These are phyloP conservation scores for Symmetrospora coprosmae DNA, from an alignment of 768 basidiomycete genomes.

Conservation along the genomic window DNA sequence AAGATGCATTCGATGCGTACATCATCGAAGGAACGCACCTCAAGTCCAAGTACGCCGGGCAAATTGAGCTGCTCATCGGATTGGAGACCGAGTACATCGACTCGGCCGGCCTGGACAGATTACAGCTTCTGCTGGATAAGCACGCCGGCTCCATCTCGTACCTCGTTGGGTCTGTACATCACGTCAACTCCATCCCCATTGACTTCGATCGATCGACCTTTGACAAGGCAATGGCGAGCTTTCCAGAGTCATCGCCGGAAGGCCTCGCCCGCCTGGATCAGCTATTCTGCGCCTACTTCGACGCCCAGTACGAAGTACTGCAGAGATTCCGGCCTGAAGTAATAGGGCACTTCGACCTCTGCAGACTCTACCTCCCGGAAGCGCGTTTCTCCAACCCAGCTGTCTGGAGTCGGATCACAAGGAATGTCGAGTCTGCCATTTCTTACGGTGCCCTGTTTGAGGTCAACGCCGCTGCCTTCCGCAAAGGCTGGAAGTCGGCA, in stretches of 20 bases:
- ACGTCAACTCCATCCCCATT: constrained; percentile 72
- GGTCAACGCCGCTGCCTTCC: constrained; percentile 76
- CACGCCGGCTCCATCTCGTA: constrained; percentile 56
- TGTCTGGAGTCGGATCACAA: constrained; percentile 52
- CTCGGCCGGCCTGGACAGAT: constrained; percentile 47
- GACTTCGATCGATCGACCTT: constrained; percentile 74
- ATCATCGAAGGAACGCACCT: constrained; percentile 66
- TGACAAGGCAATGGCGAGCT: constrained; percentile 46
- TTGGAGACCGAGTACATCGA: constrained; percentile 87
- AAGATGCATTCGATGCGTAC: constrained; percentile 56
- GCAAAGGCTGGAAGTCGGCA: constrained; percentile 73
- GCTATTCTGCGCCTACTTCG: constrained; percentile 53
- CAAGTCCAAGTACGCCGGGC: constrained; percentile 48
- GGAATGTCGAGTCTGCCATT: constrained; percentile 61
- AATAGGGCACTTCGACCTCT: constrained; percentile 85
- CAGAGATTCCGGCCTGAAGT: constrained; percentile 64
- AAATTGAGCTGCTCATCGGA: constrained; percentile 68
- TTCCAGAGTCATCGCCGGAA: constrained; percentile 19
- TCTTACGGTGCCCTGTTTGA: constrained; percentile 85
- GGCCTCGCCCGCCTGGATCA: constrained; percentile 24
- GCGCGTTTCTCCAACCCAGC: constrained; percentile 39
- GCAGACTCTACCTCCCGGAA: constrained; percentile 62
- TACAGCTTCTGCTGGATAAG: constrained; percentile 45
- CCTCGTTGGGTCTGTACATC: constrained; percentile 83
- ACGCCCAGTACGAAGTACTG: constrained; percentile 64